Conservation (phyloP, 1,284 basidiomycete genomes). For the Puccinia novopanici region DNA sequence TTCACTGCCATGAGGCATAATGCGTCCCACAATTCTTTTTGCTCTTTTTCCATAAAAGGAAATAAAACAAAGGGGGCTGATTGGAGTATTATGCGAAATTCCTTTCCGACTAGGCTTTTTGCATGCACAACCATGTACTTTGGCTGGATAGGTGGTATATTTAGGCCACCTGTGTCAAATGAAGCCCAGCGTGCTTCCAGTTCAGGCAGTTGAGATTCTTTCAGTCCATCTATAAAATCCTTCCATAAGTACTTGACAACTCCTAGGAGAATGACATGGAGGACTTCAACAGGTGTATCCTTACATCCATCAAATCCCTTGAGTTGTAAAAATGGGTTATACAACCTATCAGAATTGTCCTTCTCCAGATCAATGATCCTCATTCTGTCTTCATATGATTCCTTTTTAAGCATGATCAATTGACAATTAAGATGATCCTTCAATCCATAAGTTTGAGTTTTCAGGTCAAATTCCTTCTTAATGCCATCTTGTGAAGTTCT, state of each 20-base stretch:
- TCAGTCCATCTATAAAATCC: not conserved
- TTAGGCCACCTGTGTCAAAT: not conserved
- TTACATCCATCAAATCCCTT: constrained; percentile 58
- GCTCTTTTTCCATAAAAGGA: not conserved
- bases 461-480: constrained; percentile 8
- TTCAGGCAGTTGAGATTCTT: not conserved
- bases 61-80: not conserved
- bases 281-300: constrained; percentile 60
- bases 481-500: not conserved
- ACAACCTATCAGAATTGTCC: not conserved
- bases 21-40: not conserved
- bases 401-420: too few species aligned
- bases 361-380: not conserved
- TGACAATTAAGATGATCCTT: too few species aligned
- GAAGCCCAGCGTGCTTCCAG: not conserved
- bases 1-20: not conserved
- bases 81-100: not conserved
- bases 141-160: not conserved
- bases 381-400: not conserved
- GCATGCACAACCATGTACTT: not conserved
- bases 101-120: not conserved
- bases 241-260: not conserved
- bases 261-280: constrained; percentile 56
- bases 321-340: not conserved
- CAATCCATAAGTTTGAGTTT: too few species aligned